phyloP scores from a whole-genome alignment of 2,329 filamentous ascomycete species.

The Penicillium sclerotiorum region DNA sequence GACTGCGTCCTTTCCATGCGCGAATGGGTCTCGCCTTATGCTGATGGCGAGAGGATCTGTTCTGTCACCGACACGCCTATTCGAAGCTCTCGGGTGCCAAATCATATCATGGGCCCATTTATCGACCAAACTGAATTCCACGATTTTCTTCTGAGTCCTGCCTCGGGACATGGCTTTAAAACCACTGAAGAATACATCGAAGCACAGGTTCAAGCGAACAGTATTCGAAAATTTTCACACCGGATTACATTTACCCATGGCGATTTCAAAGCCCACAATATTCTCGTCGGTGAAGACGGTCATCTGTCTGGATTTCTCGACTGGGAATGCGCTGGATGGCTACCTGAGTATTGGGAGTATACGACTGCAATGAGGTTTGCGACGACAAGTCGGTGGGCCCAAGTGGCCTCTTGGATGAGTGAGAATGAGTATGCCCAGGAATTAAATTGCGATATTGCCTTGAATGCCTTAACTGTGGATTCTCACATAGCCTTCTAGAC shows the following conservation, averaged over 20 bases:
- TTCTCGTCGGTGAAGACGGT: constrained; percentile 19
- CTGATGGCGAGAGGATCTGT: constrained; percentile 30
- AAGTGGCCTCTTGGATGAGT: constrained; percentile 27
- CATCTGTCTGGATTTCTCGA: constrained; percentile 19
- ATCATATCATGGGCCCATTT: constrained; percentile 37
- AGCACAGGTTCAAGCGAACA: constrained; percentile 24
- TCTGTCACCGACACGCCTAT: constrained; percentile 36
- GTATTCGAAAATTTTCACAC: constrained; percentile 7
- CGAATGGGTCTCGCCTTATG: constrained; percentile 32
- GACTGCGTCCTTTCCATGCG: constrained; percentile 39
- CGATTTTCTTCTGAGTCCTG: constrained; percentile 30
- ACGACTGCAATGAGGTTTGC: constrained; percentile 29
- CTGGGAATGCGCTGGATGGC: constrained; percentile 14
- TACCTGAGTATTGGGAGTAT: constrained; percentile 18
- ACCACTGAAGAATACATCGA: constrained; percentile 30
- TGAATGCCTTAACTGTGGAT: constrained; percentile 30
- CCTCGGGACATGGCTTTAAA: constrained; percentile 32
- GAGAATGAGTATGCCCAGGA: constrained; percentile 25
- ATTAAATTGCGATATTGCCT: constrained; percentile 25
- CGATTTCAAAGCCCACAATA: constrained; percentile 25
- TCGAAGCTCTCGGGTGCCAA: constrained; percentile 35
- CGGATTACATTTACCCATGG: constrained; percentile 23
- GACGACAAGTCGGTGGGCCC: constrained; percentile 26
- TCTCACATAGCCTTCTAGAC: constrained; percentile 28
- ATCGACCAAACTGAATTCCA: constrained; percentile 29